Evolutionary conservation across 2,329 filamentous ascomycete genomes (phyloP).

Genomic region (Claviceps humidiphila): DNA sequence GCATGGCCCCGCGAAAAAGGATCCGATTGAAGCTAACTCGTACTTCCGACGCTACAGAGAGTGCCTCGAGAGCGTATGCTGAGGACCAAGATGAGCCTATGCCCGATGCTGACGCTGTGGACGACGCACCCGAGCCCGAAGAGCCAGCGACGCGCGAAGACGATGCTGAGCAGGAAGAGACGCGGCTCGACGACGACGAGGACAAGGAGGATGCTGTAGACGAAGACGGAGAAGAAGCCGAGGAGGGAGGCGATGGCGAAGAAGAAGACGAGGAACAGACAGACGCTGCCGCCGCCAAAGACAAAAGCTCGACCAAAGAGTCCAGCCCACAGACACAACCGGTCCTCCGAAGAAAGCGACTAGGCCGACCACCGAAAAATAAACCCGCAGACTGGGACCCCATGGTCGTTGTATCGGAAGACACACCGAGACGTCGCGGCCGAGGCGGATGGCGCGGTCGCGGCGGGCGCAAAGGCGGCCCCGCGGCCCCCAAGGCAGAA

Average conservation of each 20-base stretch:
- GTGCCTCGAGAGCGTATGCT: conserved; percentile 27
- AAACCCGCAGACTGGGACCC: conserved; percentile 66
- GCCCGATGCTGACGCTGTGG: conserved; percentile 18
- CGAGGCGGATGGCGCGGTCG: conserved; percentile 59
- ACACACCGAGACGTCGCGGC: conserved; percentile 49
- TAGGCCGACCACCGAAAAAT: conserved; percentile 81
- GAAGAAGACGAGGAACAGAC: conserved; percentile 27
- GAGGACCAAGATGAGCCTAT: conserved; percentile 27
- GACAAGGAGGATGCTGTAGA: conserved; percentile 34
- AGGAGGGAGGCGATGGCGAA: conserved; percentile 12
- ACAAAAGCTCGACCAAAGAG: conserved; percentile 35
- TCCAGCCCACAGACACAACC: conserved; percentile 44
- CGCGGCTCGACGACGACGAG: conserved; percentile 23
- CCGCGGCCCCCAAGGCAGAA: conserved; percentile 62
- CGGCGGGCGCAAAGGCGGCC: conserved; percentile 53
- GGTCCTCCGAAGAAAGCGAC: conserved; percentile 59
- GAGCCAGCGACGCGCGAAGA: conserved; percentile 17
- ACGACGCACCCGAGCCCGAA: conserved; percentile 8
- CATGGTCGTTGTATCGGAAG: conserved; percentile 41
- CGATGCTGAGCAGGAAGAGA: conserved; percentile 20
- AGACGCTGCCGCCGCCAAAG: conserved; percentile 15
- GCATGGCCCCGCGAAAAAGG: conserved; percentile 16
- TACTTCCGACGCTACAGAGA: conserved; percentile 21
- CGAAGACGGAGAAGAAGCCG: conserved; percentile 9
- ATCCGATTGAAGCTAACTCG: conserved; percentile 23